Evolutionary conservation across 768 basidiomycete genomes (phyloP), one percentile per base, ranked within the genome.

Genomic region (Collybiopsis confluens): DNA sequence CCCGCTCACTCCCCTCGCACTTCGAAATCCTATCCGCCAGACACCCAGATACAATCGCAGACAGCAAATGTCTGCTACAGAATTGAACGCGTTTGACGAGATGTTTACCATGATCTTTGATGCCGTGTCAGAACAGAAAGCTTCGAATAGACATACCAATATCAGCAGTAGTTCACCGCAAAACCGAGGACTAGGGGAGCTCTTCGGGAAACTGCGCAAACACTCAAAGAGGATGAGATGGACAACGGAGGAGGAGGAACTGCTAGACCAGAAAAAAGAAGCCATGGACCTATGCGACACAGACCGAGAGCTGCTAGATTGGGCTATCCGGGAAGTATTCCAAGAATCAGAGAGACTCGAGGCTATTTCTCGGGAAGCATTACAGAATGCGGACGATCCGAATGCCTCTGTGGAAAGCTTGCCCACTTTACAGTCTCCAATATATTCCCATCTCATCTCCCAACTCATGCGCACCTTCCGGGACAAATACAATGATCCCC

Each of bases 391-490:
- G 1, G 60, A 66, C 1, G 60, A 66, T 43, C 52, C 60, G 16
- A 62, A 58, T 3, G 30, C 16, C 16, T 37, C 47, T 15, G 26
- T 36, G 42, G 62, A 64, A 18, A 26, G n/a, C 16, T 51, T 69
- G 38, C 74, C 72, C 1, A 66, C 72, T 45, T 70, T 83, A 7
- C 86, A 85, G 56, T 79, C 83, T 8, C 75, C 80, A 0, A 75
- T 81, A 18, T 96, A 95, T 63, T 83, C 91, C 0, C 78, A 84
- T 57, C 71, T 93, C 30, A 76, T 97, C 53, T 84, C 88, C 4
- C 76, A 80, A 43, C 81, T 94, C 52, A 92, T 97, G 80, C 75
- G 75, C 24, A 75, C 81, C 10, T 87, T 94, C 64, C 82, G 94
- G 21, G 86, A 85, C 60, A 86, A 82, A 47, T 93, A 88, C 67